Evolutionary conservation across 192 early-diverging fungal genomes (phyloP), one percentile per base, ranked within the genome.

Genomic region (Umbelopsis sp.): DNA sequence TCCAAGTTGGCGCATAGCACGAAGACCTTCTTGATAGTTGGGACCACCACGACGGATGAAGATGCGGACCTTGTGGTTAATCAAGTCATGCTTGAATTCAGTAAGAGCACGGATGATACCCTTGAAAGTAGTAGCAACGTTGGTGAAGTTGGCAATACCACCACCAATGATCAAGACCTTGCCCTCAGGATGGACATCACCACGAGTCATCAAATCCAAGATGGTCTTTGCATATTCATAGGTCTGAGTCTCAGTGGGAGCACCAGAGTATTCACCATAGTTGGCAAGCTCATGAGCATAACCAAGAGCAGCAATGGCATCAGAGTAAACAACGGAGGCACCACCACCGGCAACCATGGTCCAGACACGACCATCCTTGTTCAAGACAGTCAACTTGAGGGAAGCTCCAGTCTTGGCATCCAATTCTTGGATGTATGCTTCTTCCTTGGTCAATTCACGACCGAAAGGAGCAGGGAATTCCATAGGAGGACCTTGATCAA

Each of bases 261-360:
- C 97, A 54, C 97, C 97, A 59, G 97, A 99, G 90, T 99, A 99
- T 85, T 99, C 97, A 77, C 97, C 97, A 83, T 99, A 99, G 88
- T 99, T 99, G 83, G 97, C 97, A 26, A 99, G 87, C 83, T 99
- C 96, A 77, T 89, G 73, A 6, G 97, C 95, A 68, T 82, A 96
- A 36, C 97, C 97, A 47, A 94, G 90, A 50, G 95, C 95, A n/a
- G 97, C 96, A 81, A 99, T 99, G 38, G 97, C 97, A 81, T 99
- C 97, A 32, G 95, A 94, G 83, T 97, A 99, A 25, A 97, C 96
- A 38, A 99, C 97, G 26, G 94, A 96, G 66, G 97, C 97, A 81
- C 97, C 97, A 68, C 97, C 97, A 82, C 97, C 97, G 53, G 97
- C 97, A 68, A 99, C 96, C 97, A 99, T 99, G 70, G 97, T 98